Percentiles rank a stretch among this genome's conserved stretches.
phyloP scores from a whole-genome alignment of 1,139 yeast species.

The Yamadazyma oceani region DNA sequence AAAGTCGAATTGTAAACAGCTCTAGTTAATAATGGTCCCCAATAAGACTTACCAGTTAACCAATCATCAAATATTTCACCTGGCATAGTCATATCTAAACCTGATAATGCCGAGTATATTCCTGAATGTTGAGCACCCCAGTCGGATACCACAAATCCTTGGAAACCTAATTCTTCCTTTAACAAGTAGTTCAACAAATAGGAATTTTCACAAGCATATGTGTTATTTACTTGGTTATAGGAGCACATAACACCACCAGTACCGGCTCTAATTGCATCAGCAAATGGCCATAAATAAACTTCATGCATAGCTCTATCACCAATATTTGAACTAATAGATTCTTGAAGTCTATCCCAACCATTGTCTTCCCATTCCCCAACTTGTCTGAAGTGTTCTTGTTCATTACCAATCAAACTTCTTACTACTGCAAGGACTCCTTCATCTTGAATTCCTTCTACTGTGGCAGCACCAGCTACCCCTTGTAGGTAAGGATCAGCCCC shows the following conservation, averaged over 20 bases:
- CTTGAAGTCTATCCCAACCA: slow-evolving; percentile 42
- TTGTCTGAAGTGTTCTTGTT: slow-evolving; percentile 66
- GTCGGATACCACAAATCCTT: slow-evolving; percentile 66
- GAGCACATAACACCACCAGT: slow-evolving; percentile 65
- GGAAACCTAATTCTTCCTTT: slow-evolving; percentile 65
- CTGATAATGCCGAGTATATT: slow-evolving; percentile 56
- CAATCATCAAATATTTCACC: slow-evolving; percentile 56
- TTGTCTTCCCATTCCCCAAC: slow-evolving; percentile 52
- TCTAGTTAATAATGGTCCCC: slow-evolving; percentile 59
- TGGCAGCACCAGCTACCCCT: slow-evolving; percentile 55
- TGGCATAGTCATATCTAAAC: slow-evolving; percentile 70
- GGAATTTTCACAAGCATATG: slow-evolving; percentile 63
- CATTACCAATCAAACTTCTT: slow-evolving; percentile 59
- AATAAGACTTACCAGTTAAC: slow-evolving; percentile 54
- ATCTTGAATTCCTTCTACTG: slow-evolving; percentile 58
- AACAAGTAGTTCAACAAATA: slow-evolving; percentile 54
- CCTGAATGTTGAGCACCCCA: slow-evolving; percentile 68
- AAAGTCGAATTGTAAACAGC: slow-evolving; percentile 58
- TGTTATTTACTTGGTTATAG: slow-evolving; percentile 57
- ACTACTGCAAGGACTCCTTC: slow-evolving; percentile 58
- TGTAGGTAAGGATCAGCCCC: slow-evolving; percentile 65
- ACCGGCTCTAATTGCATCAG: slow-evolving; percentile 60
- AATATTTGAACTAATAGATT: slow-evolving; percentile 49
- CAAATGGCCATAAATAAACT: slow-evolving; percentile 65
- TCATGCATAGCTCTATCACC: slow-evolving; percentile 68